Evolutionary conservation across 306 rosid genomes (phyloP).

Genomic region (Pyrus communis): DNA sequence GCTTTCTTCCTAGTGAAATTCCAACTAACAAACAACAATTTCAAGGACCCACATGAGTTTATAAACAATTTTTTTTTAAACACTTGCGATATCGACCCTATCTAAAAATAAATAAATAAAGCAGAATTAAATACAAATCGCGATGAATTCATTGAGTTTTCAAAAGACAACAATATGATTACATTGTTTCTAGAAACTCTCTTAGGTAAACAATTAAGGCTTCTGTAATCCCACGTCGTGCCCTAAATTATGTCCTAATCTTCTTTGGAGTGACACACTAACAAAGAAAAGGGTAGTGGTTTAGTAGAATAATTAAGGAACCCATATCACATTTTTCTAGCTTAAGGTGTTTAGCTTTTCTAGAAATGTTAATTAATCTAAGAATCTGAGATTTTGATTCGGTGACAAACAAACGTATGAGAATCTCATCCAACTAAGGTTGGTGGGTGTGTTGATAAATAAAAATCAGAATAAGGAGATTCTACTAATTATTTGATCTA

Average conservation of each 20-base stretch:
- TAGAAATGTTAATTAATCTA: not conserved
- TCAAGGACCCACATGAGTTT: not conserved
- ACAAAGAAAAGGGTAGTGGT: not conserved
- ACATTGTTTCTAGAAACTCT: slow-evolving; percentile 40
- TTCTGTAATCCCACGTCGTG: slow-evolving; percentile 36
- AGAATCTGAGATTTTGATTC: not conserved
- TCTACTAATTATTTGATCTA: too few relatives aligned
- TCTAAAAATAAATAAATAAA: not conserved
- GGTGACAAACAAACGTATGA: not conserved
- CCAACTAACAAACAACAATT: slow-evolving; percentile 34
- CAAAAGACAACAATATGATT: not conserved
- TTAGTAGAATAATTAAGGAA: slow-evolving; percentile 12
- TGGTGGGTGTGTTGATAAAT: too few relatives aligned
- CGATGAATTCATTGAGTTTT: not conserved
- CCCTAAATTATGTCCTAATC: slow-evolving; percentile 37
- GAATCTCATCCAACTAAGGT: too few relatives aligned
- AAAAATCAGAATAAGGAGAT: too few relatives aligned
- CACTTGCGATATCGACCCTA: not conserved
- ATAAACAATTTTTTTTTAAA: too few relatives aligned
- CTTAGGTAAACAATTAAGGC: slow-evolving; percentile 15
- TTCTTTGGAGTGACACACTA: slow-evolving; percentile 30
- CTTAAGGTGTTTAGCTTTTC: slow-evolving; percentile 6
- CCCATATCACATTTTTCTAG: slow-evolving; percentile 18
- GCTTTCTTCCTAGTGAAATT: slow-evolving; percentile 30
- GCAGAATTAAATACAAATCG: not conserved